Base-by-base conservation (phyloP, 352 stramenopile species). In the Phytopythium cucurbitacearum region DNA sequence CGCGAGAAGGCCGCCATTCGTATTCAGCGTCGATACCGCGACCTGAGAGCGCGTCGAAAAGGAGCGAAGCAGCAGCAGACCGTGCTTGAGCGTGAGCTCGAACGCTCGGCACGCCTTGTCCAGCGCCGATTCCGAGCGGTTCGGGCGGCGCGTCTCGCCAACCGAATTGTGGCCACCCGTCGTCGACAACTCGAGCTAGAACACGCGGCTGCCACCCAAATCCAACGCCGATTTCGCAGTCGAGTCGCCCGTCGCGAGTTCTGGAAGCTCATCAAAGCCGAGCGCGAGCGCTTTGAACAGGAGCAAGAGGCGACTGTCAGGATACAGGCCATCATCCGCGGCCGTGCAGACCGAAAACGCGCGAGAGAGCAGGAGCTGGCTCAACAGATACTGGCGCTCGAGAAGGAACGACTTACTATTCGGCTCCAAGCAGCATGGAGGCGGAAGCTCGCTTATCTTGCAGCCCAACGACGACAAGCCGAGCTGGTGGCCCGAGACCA, bases 21-120 rank as follows among this genome's bases (percentile, higher is more conserved):
- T 21, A 91, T 93, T 54, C 82, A 93, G 43, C 80, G 78, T 5
- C 63, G 67, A n/a, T 93, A 84, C 47, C 73, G 82, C 0, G 65
- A 65, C 2, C 71, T 70, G 43, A 57, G 67, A 69, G 0, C 60
- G 53, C 9, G 59, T 42, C 1, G 48, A 75, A 7, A 70, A 66
- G 2, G 65, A 85, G 45, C 43, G 68, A 70, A 66, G 2, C 67
- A 85, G 45, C 43, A 69, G 46, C 59, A 73, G 12, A 61, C 65
- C 4, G 39, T 83, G 2, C 54, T 76, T 28, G 66, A 81, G 21
- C 73, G 82, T 35, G 66, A 83, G 21, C 61, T 76, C 9, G 56
- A 85, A 37, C 64, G 67, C 35, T 71, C 69, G 32, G 73, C 56
- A 1, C 34, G 73, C 10, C 49, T 82, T 13, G 67, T 93, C 0